Evolutionary conservation across 257 asterid genomes (phyloP).

Genomic region (Petunia axillaris): DNA sequence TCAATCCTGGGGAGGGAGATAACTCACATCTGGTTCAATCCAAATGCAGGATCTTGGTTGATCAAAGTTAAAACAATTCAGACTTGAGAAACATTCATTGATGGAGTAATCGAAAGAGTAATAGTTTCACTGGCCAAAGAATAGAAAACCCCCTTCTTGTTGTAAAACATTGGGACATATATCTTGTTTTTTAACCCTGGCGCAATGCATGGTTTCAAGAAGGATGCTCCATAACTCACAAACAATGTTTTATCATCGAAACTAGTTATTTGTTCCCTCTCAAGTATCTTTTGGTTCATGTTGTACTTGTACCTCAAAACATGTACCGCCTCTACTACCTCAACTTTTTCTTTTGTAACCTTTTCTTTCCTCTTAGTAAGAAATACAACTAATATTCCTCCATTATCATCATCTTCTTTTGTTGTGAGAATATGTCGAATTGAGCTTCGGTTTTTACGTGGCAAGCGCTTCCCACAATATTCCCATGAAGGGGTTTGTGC

Average conservation of each 20-base stretch:
- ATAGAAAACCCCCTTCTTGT: background rate
- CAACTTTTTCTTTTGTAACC: no score
- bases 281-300: background rate
- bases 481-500: background rate
- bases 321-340: background rate
- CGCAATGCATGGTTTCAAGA: background rate
- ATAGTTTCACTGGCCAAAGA: background rate
- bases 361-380: background rate
- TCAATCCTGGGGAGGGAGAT: background rate
- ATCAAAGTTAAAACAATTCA: background rate
- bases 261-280: background rate
- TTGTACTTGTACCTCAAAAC: conserved; percentile 14
- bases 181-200: background rate
- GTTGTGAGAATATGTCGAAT: background rate
- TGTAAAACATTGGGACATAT: background rate
- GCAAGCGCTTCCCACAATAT: background rate
- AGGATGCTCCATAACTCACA: background rate
- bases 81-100: background rate
- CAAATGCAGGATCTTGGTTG: background rate
- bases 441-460: background rate
- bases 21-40: background rate
- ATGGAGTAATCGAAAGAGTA: background rate
- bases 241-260: conserved; percentile 13
- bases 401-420: background rate
- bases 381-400: conserved; percentile 2